phyloP scores from a whole-genome alignment of 805 yeast species.

The Cyberlindnera maclurae region DNA sequence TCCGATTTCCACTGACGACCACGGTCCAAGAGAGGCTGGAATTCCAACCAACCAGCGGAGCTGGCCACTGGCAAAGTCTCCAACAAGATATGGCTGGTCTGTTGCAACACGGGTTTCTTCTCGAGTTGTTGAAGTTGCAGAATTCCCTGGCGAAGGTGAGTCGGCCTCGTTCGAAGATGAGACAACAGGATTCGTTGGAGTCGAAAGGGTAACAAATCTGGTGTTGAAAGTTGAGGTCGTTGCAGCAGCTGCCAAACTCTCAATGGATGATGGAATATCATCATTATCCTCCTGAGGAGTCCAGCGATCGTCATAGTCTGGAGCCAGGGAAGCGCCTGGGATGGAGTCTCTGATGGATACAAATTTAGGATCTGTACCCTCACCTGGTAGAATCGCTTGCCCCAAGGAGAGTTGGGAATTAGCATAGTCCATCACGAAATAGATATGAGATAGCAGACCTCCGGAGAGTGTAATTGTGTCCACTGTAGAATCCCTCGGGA shows the following conservation, averaged over 20 bases:
- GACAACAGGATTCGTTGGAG: neutral
- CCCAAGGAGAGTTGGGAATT: conserved; percentile 9
- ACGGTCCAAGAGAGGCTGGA: conserved; percentile 12
- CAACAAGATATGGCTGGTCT: conserved; percentile 7
- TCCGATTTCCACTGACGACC: conserved; percentile 5
- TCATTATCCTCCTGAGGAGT: neutral
- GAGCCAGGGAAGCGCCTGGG: conserved; percentile 7
- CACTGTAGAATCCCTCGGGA: conserved; percentile 1
- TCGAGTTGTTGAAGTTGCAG: neutral
- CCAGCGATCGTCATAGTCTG: conserved; percentile 3
- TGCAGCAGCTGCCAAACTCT: neutral
- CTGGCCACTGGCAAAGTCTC: conserved; percentile 5
- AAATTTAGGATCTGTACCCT: conserved; percentile 4
- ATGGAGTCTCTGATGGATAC: neutral
- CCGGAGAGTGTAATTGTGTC: conserved; percentile 10
- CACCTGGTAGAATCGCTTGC: conserved; percentile 12
- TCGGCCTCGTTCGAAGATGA: neutral
- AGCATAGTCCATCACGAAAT: conserved; percentile 9
- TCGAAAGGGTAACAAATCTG: neutral
- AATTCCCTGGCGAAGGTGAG: neutral
- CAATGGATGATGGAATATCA: neutral
- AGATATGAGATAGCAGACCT: conserved; percentile 8
- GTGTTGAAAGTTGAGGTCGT: neutral
- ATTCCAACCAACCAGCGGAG: conserved; percentile 9
- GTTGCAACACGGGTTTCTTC: neutral